Percentiles rank a stretch among this genome's conserved stretches.
Evolutionary conservation across 495 filamentous ascomycete genomes (phyloP).

Genomic region (Margaritispora aquatica): DNA sequence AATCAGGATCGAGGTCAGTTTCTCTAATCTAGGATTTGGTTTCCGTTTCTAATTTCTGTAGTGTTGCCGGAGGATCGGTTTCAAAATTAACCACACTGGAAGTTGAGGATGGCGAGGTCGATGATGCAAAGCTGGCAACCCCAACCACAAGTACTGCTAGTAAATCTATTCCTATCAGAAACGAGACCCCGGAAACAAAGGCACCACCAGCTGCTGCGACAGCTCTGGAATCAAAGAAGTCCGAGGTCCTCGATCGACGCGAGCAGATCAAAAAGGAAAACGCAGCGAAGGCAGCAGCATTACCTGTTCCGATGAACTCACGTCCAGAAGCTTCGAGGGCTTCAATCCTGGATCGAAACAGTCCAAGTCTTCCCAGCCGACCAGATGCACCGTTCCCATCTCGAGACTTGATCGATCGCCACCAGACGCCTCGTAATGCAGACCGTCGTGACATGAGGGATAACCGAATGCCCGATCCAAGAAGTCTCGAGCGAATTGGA

Average conservation of each 20-base stretch:
- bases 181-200: constrained; percentile 17
- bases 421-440: constrained; percentile 18
- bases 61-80: constrained; percentile 27
- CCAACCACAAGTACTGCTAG: constrained; percentile 30
- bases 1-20: constrained; percentile 18
- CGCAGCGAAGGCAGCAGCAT: constrained; percentile 27
- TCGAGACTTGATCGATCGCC: constrained; percentile 22
- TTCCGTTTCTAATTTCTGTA: constrained; percentile 13
- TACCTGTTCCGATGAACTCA: constrained; percentile 17
- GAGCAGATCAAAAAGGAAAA: constrained; percentile 28
- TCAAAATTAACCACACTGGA: constrained; percentile 38
- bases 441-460: constrained; percentile 27
- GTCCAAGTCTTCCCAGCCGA: constrained; percentile 17
- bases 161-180: neutral
- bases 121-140: constrained; percentile 47
- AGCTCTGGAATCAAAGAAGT: constrained; percentile 29
- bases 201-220: constrained; percentile 16
- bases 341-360: constrained; percentile 15
- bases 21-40: constrained; percentile 7
- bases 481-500: constrained; percentile 22
- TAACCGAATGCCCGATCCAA: constrained; percentile 22
- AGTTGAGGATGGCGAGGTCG: constrained; percentile 75
- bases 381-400: constrained; percentile 24
- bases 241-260: constrained; percentile 25
- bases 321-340: constrained; percentile 20